Evolutionary conservation across 2,329 filamentous ascomycete species (phyloP), one percentile per base, ranked within the genome.

Genomic region (Aspergillus sergii): DNA sequence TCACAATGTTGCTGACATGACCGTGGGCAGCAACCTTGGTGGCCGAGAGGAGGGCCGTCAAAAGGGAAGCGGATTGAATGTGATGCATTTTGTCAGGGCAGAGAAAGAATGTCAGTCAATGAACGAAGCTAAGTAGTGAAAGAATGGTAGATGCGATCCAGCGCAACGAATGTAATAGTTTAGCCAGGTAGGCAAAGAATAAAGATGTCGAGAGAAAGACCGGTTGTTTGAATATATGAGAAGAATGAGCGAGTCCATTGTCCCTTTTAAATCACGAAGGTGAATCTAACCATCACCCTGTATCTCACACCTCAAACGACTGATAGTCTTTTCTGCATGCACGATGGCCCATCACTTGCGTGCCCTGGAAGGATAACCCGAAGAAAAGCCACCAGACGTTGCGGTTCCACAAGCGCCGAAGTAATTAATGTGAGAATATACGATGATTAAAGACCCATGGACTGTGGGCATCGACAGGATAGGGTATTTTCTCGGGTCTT

Each of bases 1-100:
- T 79, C 75, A 71, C 75, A 66, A 78, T 79, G 66, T 75, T 71
- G 10, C 62, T 81, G 54, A 74, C 65, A 60, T 75, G 68, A 14
- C 75, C 75, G 60, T 75, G 76, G 30, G 70, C 71, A 32, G 72
- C 67, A 30, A 76, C 75, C 26, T 69, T 63, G n/a, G 68, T 64
- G 28, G 77, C 72, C 48, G 71, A 71, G 28, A 77, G 70, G 41
- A 78, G 69, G 23, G 74, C 73, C 26, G 69, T 61, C 41, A 72
- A 62, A 46, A 71, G 65, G 19, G 71, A 69, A 16, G 70, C 50
- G 34, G 72, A 66, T 56, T 66, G 64, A 62, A 59, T 21, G 39
- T 55, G 57, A 62, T 56, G 57, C 64, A 66, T 66, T 26, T 10
- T 62, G 57, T 46, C 32, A 21, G 39, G 32, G 45, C 8, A 26